A percentile compares a stretch with the other conserved stretches of the same genome.
These are phyloP conservation scores for Sporothrix inflata DNA, from an alignment of 2,329 filamentous ascomycete genomes.

Conservation along the genomic window DNA sequence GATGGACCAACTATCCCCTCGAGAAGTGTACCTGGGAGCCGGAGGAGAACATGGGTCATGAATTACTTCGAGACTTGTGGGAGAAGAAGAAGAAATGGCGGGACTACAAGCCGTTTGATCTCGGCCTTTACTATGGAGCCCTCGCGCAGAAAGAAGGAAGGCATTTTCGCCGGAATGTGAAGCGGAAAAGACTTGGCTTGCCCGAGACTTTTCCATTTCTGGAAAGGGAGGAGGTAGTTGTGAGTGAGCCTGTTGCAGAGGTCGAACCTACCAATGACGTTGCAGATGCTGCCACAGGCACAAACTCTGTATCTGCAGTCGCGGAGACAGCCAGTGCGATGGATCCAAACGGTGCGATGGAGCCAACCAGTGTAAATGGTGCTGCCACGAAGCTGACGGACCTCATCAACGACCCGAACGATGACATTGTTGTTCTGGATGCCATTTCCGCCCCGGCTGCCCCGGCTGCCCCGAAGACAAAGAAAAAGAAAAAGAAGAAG, in stretches of 20 bases:
- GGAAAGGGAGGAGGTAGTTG: slow-evolving; percentile 3
- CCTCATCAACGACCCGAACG: background rate
- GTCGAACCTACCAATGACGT: background rate
- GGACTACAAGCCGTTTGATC: slow-evolving; percentile 43
- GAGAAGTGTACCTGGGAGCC: slow-evolving; percentile 63
- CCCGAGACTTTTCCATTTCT: slow-evolving; percentile 37
- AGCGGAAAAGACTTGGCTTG: slow-evolving; percentile 46
- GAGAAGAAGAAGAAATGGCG: slow-evolving; percentile 45
- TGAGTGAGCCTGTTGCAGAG: background rate
- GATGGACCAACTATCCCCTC: slow-evolving; percentile 64
- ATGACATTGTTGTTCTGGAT: slow-evolving; percentile 21
- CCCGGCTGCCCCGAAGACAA: slow-evolving; percentile 2
- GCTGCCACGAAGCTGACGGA: background rate
- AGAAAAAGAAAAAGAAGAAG: slow-evolving; percentile 27
- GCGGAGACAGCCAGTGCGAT: background rate
- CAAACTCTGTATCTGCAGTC: background rate
- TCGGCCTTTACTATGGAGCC: slow-evolving; percentile 43
- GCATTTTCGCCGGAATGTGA: slow-evolving; percentile 50
- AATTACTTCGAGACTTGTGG: slow-evolving; percentile 49
- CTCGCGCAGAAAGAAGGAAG: slow-evolving; percentile 42
- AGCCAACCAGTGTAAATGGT: background rate
- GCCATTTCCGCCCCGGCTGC: background rate
- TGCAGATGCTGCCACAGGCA: background rate
- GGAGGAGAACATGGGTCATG: slow-evolving; percentile 45
- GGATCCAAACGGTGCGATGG: background rate